phyloP scores from a whole-genome alignment of 768 basidiomycete genomes.

The Hypholoma sublateritium region DNA sequence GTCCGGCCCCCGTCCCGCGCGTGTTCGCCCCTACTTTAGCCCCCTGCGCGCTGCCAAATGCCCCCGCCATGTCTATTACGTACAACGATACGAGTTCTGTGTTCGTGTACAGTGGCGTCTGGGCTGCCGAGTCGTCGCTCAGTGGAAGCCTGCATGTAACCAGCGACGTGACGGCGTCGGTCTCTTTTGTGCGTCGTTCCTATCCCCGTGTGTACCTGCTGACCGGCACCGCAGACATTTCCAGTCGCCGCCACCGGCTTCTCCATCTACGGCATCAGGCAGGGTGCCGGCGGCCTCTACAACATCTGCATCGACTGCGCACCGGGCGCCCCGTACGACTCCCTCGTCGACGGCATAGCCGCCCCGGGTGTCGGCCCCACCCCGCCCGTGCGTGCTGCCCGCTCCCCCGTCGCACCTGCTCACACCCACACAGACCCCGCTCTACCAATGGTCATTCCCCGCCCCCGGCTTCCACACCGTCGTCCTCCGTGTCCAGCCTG shows the following conservation, averaged over 20 bases:
- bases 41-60: not conserved
- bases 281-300: slow-evolving; percentile 25
- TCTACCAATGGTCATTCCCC: not conserved
- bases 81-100: not conserved
- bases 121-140: not conserved
- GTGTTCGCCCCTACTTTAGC: not conserved
- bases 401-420: too few species aligned
- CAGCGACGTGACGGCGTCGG: not conserved
- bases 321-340: slow-evolving; percentile 22
- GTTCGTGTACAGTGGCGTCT: not conserved
- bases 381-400: not conserved
- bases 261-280: slow-evolving; percentile 28
- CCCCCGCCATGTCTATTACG: not conserved
- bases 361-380: slow-evolving; percentile 12
- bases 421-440: not conserved
- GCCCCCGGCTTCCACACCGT: not conserved
- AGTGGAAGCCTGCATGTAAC: not conserved
- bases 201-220: not conserved
- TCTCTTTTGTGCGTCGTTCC: not conserved
- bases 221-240: slow-evolving; percentile 8
- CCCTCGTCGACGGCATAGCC: slow-evolving; percentile 27
- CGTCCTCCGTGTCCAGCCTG: not conserved
- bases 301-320: slow-evolving; percentile 33
- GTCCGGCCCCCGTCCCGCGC: not conserved
- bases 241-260: slow-evolving; percentile 28